Evolutionary conservation across 148 eudicot species (phyloP).

Genomic region (Pouteria glomerata): DNA sequence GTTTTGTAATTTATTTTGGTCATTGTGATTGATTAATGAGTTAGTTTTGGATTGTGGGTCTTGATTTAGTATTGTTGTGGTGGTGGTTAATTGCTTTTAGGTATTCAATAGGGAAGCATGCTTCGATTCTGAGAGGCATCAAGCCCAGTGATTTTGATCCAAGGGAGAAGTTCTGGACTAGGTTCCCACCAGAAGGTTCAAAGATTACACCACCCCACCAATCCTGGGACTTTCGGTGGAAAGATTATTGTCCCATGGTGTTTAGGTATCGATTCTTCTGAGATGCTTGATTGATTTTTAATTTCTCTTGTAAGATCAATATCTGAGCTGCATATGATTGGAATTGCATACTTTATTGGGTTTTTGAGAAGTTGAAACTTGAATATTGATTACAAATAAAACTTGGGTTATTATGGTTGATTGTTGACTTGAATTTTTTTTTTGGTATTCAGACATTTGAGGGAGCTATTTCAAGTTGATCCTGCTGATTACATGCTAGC

Average conservation of each 20-base stretch:
- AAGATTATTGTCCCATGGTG: constrained; percentile 92
- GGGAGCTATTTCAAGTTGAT: constrained; percentile 67
- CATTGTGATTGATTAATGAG: background rate
- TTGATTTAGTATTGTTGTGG: background rate
- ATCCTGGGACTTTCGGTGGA: constrained; percentile 84
- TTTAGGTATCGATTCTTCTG: constrained; percentile 52
- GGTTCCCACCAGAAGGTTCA: constrained; percentile 88
- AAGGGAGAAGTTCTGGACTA: constrained; percentile 90
- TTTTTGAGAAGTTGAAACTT: constrained; percentile 2
- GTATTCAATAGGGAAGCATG: constrained; percentile 80
- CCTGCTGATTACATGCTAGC: constrained; percentile 91
- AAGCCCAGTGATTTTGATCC: constrained; percentile 79
- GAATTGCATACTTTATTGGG: background rate
- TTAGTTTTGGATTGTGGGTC: background rate
- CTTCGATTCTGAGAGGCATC: constrained; percentile 54
- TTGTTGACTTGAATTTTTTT: background rate
- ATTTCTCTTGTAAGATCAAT: background rate
- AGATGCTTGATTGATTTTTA: background rate
- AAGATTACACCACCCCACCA: constrained; percentile 83
- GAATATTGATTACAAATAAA: background rate
- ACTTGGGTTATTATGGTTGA: background rate
- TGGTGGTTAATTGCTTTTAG: constrained; percentile 32
- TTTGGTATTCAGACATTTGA: constrained; percentile 44
- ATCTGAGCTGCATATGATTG: background rate
- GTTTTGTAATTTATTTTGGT: background rate